A percentile compares a stretch with the other conserved stretches of the same genome.
phyloP scores from a whole-genome alignment of 179 eudicot species.

The Heliamphora pulchella region DNA sequence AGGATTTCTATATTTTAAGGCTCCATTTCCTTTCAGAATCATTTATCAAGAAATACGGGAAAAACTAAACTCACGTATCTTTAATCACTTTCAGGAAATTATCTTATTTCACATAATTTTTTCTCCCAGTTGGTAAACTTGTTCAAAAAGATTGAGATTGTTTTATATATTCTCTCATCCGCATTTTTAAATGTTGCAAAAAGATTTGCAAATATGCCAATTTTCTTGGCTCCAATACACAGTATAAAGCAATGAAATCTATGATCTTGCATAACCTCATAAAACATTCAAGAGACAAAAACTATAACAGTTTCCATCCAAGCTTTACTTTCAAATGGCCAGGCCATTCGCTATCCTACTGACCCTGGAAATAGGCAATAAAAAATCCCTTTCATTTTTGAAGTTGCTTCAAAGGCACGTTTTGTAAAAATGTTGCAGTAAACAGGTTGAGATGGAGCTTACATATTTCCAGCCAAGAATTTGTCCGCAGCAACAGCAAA shows the following conservation, averaged over 20 bases:
- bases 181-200: neutral
- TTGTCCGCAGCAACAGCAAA: slow-evolving; percentile 82
- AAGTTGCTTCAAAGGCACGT: neutral
- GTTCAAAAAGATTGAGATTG: too few relatives aligned
- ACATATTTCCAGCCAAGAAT: slow-evolving; percentile 97
- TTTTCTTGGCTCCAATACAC: neutral
- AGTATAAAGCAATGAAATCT: neutral
- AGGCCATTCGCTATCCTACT: neutral
- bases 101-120: neutral
- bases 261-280: neutral
- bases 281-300: neutral
- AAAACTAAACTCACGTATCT: neutral
- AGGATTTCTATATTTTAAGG: neutral
- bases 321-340: neutral
- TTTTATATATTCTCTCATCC: too few relatives aligned
- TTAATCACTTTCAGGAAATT: neutral
- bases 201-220: neutral
- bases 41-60: neutral
- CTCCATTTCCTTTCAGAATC: neutral
- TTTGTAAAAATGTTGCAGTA: neutral
- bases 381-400: too few relatives aligned
- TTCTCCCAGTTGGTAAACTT: too few relatives aligned
- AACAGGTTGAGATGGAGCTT: slow-evolving; percentile 20
- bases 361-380: neutral
- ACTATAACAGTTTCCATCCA: neutral